Evolutionary conservation across 768 basidiomycete species (phyloP), one percentile per base, ranked within the genome.

Genomic region (Pleurotus ostreatus): DNA sequence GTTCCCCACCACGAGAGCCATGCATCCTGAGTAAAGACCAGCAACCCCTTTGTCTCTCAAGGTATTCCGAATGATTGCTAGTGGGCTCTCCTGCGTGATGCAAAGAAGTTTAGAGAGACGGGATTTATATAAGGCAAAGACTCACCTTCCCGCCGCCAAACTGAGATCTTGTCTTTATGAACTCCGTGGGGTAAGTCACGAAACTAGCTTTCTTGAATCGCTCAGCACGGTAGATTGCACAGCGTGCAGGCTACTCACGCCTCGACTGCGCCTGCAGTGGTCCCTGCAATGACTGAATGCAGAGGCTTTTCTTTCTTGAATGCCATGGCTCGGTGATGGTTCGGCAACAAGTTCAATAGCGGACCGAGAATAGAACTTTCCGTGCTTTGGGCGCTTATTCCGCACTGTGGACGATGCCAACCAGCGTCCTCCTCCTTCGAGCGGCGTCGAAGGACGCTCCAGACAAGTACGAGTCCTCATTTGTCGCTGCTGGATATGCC

Each of bases 1-100:
- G 68, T 98, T 98, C 11, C 96, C 97, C 12, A 94, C 77, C 4
- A 98, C 83, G 13, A 98, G 79, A 0, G 97, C 96, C 16, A 81
- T 82, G 64, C 90, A 93, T 66, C 95, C 94, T 0, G 94, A 91
- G 62, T 99, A 99, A n/a, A 99, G 78, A 0, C 96, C 97, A 0
- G 69, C 66, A 12, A 97, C 61, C 7, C 97, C 97, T 59, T 89
- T 85, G 1, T 79, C 79, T 58, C 78, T 76, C 25, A 96, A 56
- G 0, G 95, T 98, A 25, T 85, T 79, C 45, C 77, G 77, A 58
- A 94, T 74, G 61, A 97, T 93, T 5, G 82, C 68, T 22, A 94
- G 71, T 0, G 90, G 92, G 1, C 86, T 71, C 65, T 93, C 83
- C 67, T 68, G 23, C 25, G 15, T 37, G 11, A 37, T 18, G 20